Percentiles rank a stretch among this genome's conserved stretches.
Conservation (phyloP, 169 alveolate genomes). For the Ophryocystis elektroscirrha region DNA sequence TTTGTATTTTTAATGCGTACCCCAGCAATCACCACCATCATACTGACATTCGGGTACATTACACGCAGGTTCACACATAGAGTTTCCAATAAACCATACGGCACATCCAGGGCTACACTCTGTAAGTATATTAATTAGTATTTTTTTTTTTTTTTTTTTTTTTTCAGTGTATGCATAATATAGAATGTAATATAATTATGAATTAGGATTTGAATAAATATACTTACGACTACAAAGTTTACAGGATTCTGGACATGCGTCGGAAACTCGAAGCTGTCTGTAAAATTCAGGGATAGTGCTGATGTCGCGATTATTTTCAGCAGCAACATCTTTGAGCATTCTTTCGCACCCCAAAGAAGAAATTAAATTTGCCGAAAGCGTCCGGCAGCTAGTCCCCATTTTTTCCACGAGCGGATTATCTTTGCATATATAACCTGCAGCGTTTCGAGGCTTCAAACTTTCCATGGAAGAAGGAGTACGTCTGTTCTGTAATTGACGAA, state of each 20-base stretch:
- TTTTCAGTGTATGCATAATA: neutral
- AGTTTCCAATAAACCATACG: conserved; percentile 33
- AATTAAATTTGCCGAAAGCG: conserved; percentile 26
- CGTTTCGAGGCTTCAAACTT: conserved; percentile 9
- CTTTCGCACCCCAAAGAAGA: conserved; percentile 32
- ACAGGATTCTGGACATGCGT: conserved; percentile 33
- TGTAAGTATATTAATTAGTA: neutral
- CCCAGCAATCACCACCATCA: conserved; percentile 42
- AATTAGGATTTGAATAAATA: neutral
- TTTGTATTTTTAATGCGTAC: conserved; percentile 28
- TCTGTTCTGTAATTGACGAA: too few relatives aligned
- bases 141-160: too few relatives aligned
- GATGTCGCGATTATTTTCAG: conserved; percentile 15
- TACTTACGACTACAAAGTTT: conserved; percentile 18
- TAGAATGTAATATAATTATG: neutral
- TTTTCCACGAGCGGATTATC: conserved; percentile 29
- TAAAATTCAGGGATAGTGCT: conserved; percentile 17
- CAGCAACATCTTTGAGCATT: conserved; percentile 20
- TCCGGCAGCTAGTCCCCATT: conserved; percentile 27
- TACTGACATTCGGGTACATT: conserved; percentile 27
- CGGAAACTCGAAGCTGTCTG: conserved; percentile 27
- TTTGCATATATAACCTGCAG: conserved; percentile 27
- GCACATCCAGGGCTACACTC: conserved; percentile 39
- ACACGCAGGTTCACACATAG: conserved; percentile 31
- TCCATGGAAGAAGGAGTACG: too few relatives aligned